Base-by-base conservation (phyloP, 192 early-diverging fungal genomes). In the Spizellomyces sp. region DNA sequence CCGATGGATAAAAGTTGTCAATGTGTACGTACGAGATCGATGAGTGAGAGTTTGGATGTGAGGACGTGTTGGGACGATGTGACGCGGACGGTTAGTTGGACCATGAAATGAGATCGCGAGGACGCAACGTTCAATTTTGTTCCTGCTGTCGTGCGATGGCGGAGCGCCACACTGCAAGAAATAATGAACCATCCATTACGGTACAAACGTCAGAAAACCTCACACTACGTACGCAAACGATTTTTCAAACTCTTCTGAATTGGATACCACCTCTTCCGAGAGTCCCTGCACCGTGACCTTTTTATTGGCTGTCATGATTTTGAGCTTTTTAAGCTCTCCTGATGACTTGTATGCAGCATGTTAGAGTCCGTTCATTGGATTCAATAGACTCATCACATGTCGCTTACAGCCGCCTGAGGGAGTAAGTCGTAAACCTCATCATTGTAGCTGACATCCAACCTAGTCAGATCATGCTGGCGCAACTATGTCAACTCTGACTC, bases 361-460 rank as follows among this genome's bases (percentile, higher is more conserved):
- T 10, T 60, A 12, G 50, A 52, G 10, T 10, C 50, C 50, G n/a
- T 54, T 54, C 12, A 14, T 54, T n/a, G n/a, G n/a, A 14, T n/a
- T 54, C 10, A 54, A 54, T n/a, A n/a, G n/a, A n/a, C n/a, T n/a
- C n/a, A n/a, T n/a, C n/a, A n/a, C n/a, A n/a, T n/a, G n/a, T n/a
- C n/a, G n/a, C 17, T 42, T 9, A 43, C 9, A 10, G 60, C 46
- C 6, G 62, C 12, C 45, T 8, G 43, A 43, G 7, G 10, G 22
- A 97, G 76, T 45, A 99, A 79, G 80, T 99, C 96, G n/a, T 96
- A 90, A 46, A 97, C 81, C 48, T 99, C 96, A 70, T 99, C 96
- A 76, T 99, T 99, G 78, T 99, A 96, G 9, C n/a, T n/a, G n/a
- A n/a, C n/a, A n/a, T 50, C 46, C n/a, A 50, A 45, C 64, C 10